Conservation (phyloP, 2,329 filamentous ascomycete species). For the Nannizzia gypsea region DNA sequence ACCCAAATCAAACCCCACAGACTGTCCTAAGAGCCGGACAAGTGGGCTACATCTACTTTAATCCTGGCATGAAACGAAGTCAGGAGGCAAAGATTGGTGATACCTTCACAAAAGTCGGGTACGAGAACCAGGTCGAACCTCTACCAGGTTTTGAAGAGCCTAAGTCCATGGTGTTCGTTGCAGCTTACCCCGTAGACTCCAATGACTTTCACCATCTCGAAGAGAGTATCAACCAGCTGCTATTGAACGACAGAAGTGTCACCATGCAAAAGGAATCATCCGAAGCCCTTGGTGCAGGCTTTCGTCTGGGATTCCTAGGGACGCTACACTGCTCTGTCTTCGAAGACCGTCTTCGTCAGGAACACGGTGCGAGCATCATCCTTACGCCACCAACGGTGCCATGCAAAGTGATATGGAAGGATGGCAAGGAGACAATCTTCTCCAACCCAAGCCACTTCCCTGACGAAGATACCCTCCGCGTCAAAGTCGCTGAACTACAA, state of each 20-base stretch:
- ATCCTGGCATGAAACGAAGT: constrained; percentile 94
- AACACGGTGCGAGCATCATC: constrained; percentile 89
- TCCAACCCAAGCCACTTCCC: constrained; percentile 84
- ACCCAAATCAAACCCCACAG: constrained; percentile 76
- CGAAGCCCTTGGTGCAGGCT: constrained; percentile 84
- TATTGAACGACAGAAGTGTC: constrained; percentile 89
- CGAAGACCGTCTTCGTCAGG: constrained; percentile 84
- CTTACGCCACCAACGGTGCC: constrained; percentile 94
- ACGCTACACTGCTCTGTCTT: constrained; percentile 98
- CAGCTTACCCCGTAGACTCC: constrained; percentile 88
- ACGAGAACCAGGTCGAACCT: constrained; percentile 62
- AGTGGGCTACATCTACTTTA: constrained; percentile 94
- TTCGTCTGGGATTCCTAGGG: constrained; percentile 89
- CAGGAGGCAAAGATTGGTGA: constrained; percentile 94
- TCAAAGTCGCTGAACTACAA: constrained; percentile 50
- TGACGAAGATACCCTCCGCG: constrained; percentile 49
- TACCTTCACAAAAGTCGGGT: constrained; percentile 75
- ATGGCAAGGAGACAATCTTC: constrained; percentile 67
- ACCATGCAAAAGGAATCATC: constrained; percentile 90
- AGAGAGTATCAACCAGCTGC: constrained; percentile 86
- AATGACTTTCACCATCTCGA: constrained; percentile 74
- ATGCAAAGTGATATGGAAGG: constrained; percentile 67
- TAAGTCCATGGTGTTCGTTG: constrained; percentile 97
- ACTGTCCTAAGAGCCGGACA: constrained; percentile 74
- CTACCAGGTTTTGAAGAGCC: constrained; percentile 92